A percentile compares a stretch with the other conserved stretches of the same genome.
phyloP scores from a whole-genome alignment of 495 filamentous ascomycete species.

The Penicillium ochrochloron region DNA sequence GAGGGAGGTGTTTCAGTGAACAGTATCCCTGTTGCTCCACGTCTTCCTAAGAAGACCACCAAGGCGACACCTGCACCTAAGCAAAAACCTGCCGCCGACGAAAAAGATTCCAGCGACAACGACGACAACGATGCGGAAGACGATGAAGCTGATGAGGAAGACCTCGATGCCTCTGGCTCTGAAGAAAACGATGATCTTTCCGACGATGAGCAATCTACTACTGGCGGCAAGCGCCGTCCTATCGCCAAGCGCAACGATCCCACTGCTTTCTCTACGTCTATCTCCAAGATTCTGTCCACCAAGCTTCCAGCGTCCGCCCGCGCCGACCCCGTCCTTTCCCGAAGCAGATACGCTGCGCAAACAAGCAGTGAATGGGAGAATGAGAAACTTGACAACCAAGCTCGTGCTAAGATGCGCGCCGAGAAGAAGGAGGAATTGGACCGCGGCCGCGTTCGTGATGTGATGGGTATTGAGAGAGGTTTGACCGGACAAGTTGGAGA shows the following conservation, averaged over 20 bases:
- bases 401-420: conserved; percentile 74
- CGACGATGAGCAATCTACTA: conserved; percentile 27
- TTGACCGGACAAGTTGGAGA: conserved; percentile 63
- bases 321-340: conserved; percentile 84
- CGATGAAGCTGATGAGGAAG: conserved; percentile 39
- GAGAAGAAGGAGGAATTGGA: conserved; percentile 83
- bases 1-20: conserved; percentile 40
- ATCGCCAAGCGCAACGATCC: conserved; percentile 84
- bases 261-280: conserved; percentile 83
- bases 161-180: conserved; percentile 37
- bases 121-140: conserved; percentile 40
- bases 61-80: conserved; percentile 26
- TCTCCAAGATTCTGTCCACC: conserved; percentile 84
- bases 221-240: conserved; percentile 29
- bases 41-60: conserved; percentile 25
- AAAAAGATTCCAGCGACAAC: conserved; percentile 25
- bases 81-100: conserved; percentile 18
- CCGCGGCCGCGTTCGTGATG: conserved; percentile 85
- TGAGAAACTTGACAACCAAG: conserved; percentile 76
- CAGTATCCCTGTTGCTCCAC: conserved; percentile 18
- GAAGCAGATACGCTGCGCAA: conserved; percentile 69
- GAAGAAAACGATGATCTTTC: conserved; percentile 28
- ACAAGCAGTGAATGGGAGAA: conserved; percentile 69
- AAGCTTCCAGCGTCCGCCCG: conserved; percentile 83
- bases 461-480: conserved; percentile 61